Conservation (phyloP, 164 flowering plant genomes). For the Warburgia ugandensis region DNA sequence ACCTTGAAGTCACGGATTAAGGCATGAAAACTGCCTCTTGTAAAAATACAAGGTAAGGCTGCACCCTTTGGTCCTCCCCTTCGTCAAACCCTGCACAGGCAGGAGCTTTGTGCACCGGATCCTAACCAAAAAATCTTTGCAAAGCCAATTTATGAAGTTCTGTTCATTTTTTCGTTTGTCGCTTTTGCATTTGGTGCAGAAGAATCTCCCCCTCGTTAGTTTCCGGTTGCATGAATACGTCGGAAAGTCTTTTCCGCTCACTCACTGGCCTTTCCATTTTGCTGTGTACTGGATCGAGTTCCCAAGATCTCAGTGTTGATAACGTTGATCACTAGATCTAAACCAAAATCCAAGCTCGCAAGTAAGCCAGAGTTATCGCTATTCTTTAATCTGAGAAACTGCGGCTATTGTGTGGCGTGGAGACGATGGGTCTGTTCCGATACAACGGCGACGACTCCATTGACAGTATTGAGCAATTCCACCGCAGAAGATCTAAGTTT, state of each 20-base stretch:
- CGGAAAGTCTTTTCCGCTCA: slow-evolving; percentile 30
- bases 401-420: slow-evolving; percentile 86
- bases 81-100: no score
- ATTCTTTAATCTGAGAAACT: slow-evolving; percentile 64
- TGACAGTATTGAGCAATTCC: slow-evolving; percentile 21
- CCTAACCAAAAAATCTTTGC: no score
- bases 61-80: no score
- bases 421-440: slow-evolving; percentile 69
- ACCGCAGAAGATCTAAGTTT: slow-evolving; percentile 43
- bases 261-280: slow-evolving; percentile 79
- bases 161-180: slow-evolving; percentile 75
- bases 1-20: no score
- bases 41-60: no score
- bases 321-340: slow-evolving; percentile 85
- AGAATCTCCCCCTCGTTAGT: slow-evolving; percentile 74
- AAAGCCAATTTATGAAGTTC: slow-evolving; percentile 59
- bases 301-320: slow-evolving; percentile 80
- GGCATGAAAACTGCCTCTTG: no score
- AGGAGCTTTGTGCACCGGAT: no score
- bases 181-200: slow-evolving; percentile 72
- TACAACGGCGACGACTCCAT: slow-evolving; percentile 47
- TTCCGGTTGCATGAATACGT: slow-evolving; percentile 56
- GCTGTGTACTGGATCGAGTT: slow-evolving; percentile 54
- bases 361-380: slow-evolving; percentile 53
- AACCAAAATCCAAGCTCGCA: slow-evolving; percentile 91